Evolutionary conservation across 2,329 filamentous ascomycete genomes (phyloP), one percentile per base, ranked within the genome.

Genomic region (Fusarium bulbicola): DNA sequence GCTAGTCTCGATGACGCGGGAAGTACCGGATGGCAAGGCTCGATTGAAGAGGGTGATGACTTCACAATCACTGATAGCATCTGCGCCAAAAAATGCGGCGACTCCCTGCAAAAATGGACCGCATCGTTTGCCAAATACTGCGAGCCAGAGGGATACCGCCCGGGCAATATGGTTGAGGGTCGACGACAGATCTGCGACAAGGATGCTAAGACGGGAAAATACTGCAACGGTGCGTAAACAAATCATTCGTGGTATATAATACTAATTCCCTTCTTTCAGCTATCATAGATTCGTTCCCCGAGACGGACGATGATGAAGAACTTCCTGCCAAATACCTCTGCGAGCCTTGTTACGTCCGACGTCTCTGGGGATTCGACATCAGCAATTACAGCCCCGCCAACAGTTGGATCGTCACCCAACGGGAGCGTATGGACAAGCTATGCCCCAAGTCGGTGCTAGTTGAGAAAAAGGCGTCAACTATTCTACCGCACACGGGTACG

Each of bases 161-260:
- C 11, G 4, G 21, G 21, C 37, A 43, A 24, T 16, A 58, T 66
- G 43, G 4, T 47, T 1, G 42, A 58, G 13, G 63, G 60, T 0
- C 39, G 49, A 7, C 42, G 24, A 34, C 60, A 66, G 21, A 46
- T 66, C 26, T 66, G 63, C 10, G 63, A 66, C 5, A 66, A 66
- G 18, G 63, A 66, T n/a, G n/a, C 32, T 4, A 43, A 54, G 28
- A 42, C 49, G 0, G 63, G 63, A 7, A 39, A 32, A 40, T 66
- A 66, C 30, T 66, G 63, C 20, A 66, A 66, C 0, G 32, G 60
- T 49, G 2, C 0, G 61, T 62, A 3, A 4, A 34, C 14, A 34
- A 13, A 34, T 34, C 1, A 1, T 8, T 34, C 32, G 0, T 34
- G 32, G 14, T 34, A 34, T 15, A 2, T 34, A 34, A 34, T 34